phyloP scores from a whole-genome alignment of 805 yeast species.

The Metschnikowia vanudenii region DNA sequence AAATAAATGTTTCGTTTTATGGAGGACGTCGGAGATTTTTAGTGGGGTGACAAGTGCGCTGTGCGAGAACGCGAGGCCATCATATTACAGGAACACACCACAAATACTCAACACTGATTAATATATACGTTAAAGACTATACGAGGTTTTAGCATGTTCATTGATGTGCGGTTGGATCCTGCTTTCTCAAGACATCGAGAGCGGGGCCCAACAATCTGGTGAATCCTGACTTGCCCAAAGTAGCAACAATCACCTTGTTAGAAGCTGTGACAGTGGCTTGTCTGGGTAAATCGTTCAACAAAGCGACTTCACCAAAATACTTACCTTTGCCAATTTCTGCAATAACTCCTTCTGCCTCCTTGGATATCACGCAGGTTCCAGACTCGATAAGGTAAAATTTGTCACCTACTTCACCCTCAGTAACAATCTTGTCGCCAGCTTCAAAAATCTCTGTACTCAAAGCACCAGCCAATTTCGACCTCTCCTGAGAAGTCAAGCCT shows the following conservation, averaged over 20 bases:
- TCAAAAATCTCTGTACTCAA: slow-evolving; percentile 72
- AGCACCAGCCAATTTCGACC: slow-evolving; percentile 93
- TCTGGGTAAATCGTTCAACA: slow-evolving; percentile 87
- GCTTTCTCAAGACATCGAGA: slow-evolving; percentile 79
- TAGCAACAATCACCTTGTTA: slow-evolving; percentile 79
- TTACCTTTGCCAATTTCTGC: slow-evolving; percentile 71
- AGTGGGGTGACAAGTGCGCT: slow-evolving; percentile 1
- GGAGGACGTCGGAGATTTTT: background rate
- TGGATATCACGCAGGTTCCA: slow-evolving; percentile 78
- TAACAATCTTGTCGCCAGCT: slow-evolving; percentile 71
- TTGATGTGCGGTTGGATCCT: slow-evolving; percentile 65
- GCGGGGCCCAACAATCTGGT: slow-evolving; percentile 93
- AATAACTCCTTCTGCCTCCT: slow-evolving; percentile 59
- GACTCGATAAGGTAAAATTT: slow-evolving; percentile 52
- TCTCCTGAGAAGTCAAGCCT: slow-evolving; percentile 71
- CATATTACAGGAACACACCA: slow-evolving; percentile 1
- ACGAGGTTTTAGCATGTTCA: background rate
- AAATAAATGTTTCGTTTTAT: background rate
- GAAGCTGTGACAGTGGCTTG: slow-evolving; percentile 88
- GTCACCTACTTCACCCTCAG: slow-evolving; percentile 72
- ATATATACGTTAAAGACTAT: background rate
- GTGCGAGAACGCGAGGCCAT: background rate
- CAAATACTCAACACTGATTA: slow-evolving; percentile 1
- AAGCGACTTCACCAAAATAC: slow-evolving; percentile 95
- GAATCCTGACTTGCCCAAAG: slow-evolving; percentile 88